Evolutionary conservation across 2,329 filamentous ascomycete species (phyloP), one percentile per base, ranked within the genome.

Genomic region (Cylindrodendrum hubeiense): DNA sequence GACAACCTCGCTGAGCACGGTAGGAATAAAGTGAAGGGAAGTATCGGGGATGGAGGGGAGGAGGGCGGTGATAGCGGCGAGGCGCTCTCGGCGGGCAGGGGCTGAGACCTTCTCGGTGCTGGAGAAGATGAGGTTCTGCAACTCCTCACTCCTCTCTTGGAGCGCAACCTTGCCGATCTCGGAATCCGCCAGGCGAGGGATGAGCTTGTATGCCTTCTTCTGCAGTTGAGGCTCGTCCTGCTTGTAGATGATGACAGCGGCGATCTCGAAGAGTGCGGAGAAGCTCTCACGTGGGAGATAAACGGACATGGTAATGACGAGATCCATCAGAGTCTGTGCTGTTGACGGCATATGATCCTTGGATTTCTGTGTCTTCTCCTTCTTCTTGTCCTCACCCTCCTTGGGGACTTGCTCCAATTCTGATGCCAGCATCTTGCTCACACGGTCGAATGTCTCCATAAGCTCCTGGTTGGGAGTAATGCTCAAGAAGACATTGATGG

Each of bases 161-260:
- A 99, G 86, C 4, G 95, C 95, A n/a, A 84, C 81, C 71, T 88
- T 89, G 49, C 96, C 96, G 52, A 87, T 88, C 34, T 93, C 89
- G 1, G 95, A 97, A 69, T 93, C 91, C 2, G 93, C 91, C 43
- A 99, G 87, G 59, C 96, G 91, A 4, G 96, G 95, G 54, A 99
- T 97, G 55, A 99, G 88, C 84, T 98, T 98, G 85, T 99, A 99
- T 0, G 96, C 95, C 82, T 99, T 99, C 88, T 99, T 99, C 79
- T 98, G 95, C 37, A 99, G 84, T 79, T 98, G 95, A 10, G 95
- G 92, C 76, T 98, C 95, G 39, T 93, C 87, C 60, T 92, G 86
- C 75, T 91, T 93, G 77, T 91, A 90, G 71, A 98, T 91, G 62
- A 98, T 91, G 26, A 93, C 87, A 0, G 93, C 86, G 1, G 95